Evolutionary conservation across 176 grass and related monocot species (phyloP), one percentile per base, ranked within the genome.

Genomic region (Aegilops tauschii): DNA sequence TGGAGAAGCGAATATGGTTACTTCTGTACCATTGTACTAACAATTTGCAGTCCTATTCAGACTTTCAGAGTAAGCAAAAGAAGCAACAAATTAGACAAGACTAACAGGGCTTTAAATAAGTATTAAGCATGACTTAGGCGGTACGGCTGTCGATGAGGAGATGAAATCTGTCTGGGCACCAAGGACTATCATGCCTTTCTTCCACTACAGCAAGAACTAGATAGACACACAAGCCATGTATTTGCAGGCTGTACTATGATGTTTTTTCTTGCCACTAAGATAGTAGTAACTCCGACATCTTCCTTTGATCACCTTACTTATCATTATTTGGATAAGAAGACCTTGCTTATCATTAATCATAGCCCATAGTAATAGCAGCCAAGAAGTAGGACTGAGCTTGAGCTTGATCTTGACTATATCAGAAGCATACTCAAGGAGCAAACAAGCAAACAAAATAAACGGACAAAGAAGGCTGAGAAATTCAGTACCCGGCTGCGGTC

Each of bases 1-100:
- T 81, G 86, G 86, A 88, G 86, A 21, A 81, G 63, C 36, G 30
- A 91, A 71, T 81, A 85, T 69, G 62, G 42, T 76, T 37, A 52
- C 18, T 44, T 61, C 9, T 64, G 23, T 77, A 56, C 65, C 17
- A 35, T 76, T 63, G 23, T 49, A 59, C 56, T 59, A 69, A 61
- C 28, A 84, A 59, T 80, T 80, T 73, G 28, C 69, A 64, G 69
- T 39, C 12, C 62, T 39, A 85, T 77, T 79, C 11, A 80, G 62
- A 50, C 29, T 35, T 77, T 79, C 11, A 80, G 62, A 50, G 37
- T 35, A 70, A 37, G 27, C 73, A 69, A 32, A 87, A 2, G 1
- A 87, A 69, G 59, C 29, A 63, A 40, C 7, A 74, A 69, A 71
- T 12, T 84, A n/a, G 25, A 44, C 61, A 54, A 63, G 70, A 52